Conservation (phyloP, 495 filamentous ascomycete species). For the Tuber magnatum region DNA sequence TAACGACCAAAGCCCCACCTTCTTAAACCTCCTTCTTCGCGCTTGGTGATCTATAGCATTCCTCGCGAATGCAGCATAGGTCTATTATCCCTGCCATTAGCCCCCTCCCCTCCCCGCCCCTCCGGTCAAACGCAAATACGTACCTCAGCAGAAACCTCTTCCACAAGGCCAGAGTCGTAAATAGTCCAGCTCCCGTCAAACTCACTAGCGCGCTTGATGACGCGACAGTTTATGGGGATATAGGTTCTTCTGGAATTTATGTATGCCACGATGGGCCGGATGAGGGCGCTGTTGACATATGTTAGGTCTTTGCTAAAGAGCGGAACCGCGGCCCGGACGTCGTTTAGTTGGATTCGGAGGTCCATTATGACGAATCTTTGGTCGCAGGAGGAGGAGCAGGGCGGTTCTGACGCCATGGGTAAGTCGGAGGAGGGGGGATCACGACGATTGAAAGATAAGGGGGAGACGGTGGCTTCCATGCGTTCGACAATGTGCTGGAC, state of each 20-base stretch:
- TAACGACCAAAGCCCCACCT: slow-evolving; percentile 93
- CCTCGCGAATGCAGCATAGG: slow-evolving; percentile 83
- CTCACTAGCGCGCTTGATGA: slow-evolving; percentile 76
- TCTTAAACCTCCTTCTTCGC: slow-evolving; percentile 78
- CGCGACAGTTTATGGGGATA: slow-evolving; percentile 88
- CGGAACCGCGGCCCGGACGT: slow-evolving; percentile 82
- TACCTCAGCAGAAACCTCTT: slow-evolving; percentile 84
- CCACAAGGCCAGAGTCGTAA: slow-evolving; percentile 89
- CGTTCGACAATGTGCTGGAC: slow-evolving; percentile 91
- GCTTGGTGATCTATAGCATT: slow-evolving; percentile 81
- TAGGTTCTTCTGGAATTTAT: slow-evolving; percentile 90
- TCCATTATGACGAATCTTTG: slow-evolving; percentile 55
- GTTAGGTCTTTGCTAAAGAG: slow-evolving; percentile 82
- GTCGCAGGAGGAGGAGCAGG: slow-evolving; percentile 10
- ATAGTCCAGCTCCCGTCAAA: slow-evolving; percentile 96
- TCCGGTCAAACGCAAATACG: slow-evolving; percentile 24
- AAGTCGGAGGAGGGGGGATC: slow-evolving; percentile 32
- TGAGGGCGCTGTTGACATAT: slow-evolving; percentile 90
- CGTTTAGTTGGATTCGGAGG: slow-evolving; percentile 79
- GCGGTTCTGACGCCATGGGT: slow-evolving; percentile 14
- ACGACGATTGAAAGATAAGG: slow-evolving; percentile 42
- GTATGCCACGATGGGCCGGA: slow-evolving; percentile 96
- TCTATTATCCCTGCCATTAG: slow-evolving; percentile 45
- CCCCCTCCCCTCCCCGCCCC: neutral
- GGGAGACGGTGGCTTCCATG: slow-evolving; percentile 82